Base-by-base conservation (phyloP, 164 flowering plant species). In the Magnolia officinalis region DNA sequence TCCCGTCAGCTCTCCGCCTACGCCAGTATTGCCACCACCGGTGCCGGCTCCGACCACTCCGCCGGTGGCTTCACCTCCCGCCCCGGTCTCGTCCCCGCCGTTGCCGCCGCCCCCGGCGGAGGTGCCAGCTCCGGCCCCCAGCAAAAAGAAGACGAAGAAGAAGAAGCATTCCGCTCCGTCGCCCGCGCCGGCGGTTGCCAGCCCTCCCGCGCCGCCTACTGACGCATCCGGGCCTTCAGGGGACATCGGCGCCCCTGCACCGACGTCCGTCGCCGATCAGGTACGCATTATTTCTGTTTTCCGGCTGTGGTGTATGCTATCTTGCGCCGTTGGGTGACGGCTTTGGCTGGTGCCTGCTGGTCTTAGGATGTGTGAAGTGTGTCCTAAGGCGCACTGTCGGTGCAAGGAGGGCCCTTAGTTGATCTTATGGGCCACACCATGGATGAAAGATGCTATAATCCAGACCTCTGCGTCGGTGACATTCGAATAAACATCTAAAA, bases 51-150 rank as follows among this genome's bases (percentile, higher is more conserved):
- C 86, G 11, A 76, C 81, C 6, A 6, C 80, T 4, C 49, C 84
- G 4, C 86, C 88, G 14, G 65, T 80, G 8, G n/a, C 20, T n/a
- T 63, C 77, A 4, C 73, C 82, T 13, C 71, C 80, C 13, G 75
- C 81, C 0, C 76, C 84, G 0, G 74, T 74, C 1, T 75, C 81
- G 2, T 13, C 82, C 1, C 86, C 86, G 14, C 37, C 63, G 23
- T 26, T 13, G 66, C 10, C 26, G 66, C 29, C 64, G 26, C 74
- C 59, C n/a, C 81, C 72, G 8, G 58, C 58, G 72, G 58, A 49
- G 26, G 72, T 79, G n/a, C 87, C 88, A 0, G 87, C 83, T 13
- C 85, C 87, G 5, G 82, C 86, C 18, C 89, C 87, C 1, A 77
- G 81, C 81, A 82, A 77, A 75, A 64, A 70, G 72, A 80, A 79